phyloP scores from a whole-genome alignment of 1,284 basidiomycete genomes.

The Pseudozyma flocculosa region DNA sequence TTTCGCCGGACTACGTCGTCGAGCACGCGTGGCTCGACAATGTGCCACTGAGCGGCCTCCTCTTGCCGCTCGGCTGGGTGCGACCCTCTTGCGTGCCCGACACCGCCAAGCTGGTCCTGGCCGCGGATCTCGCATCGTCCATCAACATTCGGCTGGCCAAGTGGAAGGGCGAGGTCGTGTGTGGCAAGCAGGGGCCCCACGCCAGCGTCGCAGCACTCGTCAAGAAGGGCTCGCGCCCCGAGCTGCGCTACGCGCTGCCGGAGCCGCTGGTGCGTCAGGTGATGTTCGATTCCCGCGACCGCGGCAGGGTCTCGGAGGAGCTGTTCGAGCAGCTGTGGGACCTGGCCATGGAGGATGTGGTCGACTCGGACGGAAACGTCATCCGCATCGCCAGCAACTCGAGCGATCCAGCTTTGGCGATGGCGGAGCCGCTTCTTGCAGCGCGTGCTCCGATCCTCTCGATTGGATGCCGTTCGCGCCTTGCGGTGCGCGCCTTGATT shows the following conservation, averaged over 20 bases:
- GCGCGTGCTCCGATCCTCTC: constrained; percentile 24
- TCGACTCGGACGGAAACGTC: constrained; percentile 25
- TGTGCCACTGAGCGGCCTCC: constrained; percentile 25
- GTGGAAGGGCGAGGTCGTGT: constrained; percentile 49
- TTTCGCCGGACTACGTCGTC: constrained; percentile 42
- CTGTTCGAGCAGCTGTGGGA: constrained; percentile 49
- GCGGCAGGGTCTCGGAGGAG: constrained; percentile 19
- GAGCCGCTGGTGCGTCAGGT: constrained; percentile 22
- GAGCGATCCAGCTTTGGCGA: constrained; percentile 4
- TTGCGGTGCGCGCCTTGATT: constrained; percentile 30
- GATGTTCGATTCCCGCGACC: constrained; percentile 22
- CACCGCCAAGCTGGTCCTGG: constrained; percentile 51
- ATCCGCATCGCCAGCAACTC: constrained; percentile 7
- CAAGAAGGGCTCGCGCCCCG: constrained; percentile 7
- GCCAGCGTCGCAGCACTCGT: constrained; percentile 14
- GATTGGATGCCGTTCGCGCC: constrained; percentile 21
- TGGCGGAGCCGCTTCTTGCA: too few species aligned
- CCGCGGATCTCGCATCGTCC: constrained; percentile 36
- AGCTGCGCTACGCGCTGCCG: constrained; percentile 23
- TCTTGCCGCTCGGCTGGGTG: constrained; percentile 33
- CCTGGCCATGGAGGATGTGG: constrained; percentile 46
- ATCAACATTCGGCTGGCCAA: constrained; percentile 36
- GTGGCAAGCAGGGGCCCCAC: constrained; percentile 32
- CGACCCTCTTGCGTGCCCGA: constrained; percentile 44
- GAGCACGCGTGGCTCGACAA: constrained; percentile 24